phyloP scores from a whole-genome alignment of 164 flowering plant genomes.

The Aristolochia contorta region DNA sequence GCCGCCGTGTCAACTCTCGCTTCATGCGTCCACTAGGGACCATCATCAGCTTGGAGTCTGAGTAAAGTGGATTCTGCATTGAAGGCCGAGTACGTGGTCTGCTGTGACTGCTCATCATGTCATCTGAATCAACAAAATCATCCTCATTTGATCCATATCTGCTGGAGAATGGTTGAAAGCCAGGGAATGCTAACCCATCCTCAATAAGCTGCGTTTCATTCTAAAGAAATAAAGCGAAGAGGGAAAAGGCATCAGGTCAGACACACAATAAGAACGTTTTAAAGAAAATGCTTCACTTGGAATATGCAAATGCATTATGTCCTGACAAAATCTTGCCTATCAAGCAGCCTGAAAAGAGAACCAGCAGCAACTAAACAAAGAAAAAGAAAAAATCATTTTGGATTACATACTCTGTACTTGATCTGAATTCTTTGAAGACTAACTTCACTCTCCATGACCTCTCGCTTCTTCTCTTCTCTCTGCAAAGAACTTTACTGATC shows the following conservation, averaged over 20 bases:
- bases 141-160: slow-evolving; percentile 78
- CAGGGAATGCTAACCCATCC: slow-evolving; percentile 73
- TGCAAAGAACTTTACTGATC: slow-evolving; percentile 20
- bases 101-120: slow-evolving; percentile 28
- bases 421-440: slow-evolving; percentile 77
- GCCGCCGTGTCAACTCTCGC: slow-evolving; percentile 56
- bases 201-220: slow-evolving; percentile 65
- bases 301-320: not conserved
- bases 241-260: not conserved
- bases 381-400: not conserved
- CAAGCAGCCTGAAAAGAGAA: not conserved
- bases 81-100: slow-evolving; percentile 37
- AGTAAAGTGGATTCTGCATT: slow-evolving; percentile 27
- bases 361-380: not conserved
- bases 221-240: slow-evolving; percentile 3
- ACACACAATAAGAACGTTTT: not conserved
- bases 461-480: slow-evolving; percentile 98
- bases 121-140: slow-evolving; percentile 78
- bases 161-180: slow-evolving; percentile 38
- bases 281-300: no score
- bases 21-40: slow-evolving; percentile 35
- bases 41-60: slow-evolving; percentile 39
- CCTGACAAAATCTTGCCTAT: not conserved
- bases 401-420: slow-evolving; percentile 58
- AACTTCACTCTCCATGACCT: slow-evolving; percentile 84